Percentiles rank a stretch among this genome's conserved stretches.
Conservation (phyloP, 2,329 filamentous ascomycete genomes). For the Phialophora chinensis region DNA sequence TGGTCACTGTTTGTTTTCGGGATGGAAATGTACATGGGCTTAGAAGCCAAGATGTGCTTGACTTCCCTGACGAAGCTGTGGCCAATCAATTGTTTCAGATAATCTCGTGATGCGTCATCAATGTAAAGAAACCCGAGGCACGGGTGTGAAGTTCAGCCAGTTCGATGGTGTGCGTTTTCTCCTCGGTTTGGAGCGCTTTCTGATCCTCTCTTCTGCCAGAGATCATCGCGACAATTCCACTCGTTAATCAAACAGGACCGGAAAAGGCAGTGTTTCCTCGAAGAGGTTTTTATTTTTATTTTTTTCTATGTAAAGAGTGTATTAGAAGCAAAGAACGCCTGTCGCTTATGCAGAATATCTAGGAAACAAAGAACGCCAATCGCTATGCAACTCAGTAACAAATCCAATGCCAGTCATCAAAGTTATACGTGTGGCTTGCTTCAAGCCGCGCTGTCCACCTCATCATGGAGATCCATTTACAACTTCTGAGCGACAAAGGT, state of each 20-base stretch:
- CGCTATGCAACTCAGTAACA: conserved; percentile 24
- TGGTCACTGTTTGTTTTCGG: no score
- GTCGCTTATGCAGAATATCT: conserved; percentile 9
- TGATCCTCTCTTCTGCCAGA: no score
- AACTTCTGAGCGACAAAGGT: conserved; percentile 30
- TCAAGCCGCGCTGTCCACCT: neutral
- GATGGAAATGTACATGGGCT: no score
- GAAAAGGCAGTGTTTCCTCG: neutral
- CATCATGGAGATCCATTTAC: conserved; percentile 1
- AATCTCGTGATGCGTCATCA: no score
- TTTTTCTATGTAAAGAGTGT: conserved; percentile 16
- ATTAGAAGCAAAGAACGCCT: conserved; percentile 9
- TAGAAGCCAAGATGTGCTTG: no score
- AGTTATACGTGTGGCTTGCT: neutral
- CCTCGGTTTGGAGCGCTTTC: no score
- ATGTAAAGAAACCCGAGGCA: no score
- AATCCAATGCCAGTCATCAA: conserved; percentile 11
- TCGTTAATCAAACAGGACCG: neutral
- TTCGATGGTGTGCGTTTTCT: no score
- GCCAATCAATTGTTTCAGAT: no score
- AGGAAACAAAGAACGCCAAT: conserved; percentile 20
- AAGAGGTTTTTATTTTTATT: conserved; percentile 13
- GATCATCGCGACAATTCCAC: neutral
- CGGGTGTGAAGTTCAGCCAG: no score
- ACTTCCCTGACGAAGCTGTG: no score